These are phyloP conservation scores for Diphasiastrum complanatum DNA, from an alignment of 83 land plant species.

Conservation along the genomic window DNA sequence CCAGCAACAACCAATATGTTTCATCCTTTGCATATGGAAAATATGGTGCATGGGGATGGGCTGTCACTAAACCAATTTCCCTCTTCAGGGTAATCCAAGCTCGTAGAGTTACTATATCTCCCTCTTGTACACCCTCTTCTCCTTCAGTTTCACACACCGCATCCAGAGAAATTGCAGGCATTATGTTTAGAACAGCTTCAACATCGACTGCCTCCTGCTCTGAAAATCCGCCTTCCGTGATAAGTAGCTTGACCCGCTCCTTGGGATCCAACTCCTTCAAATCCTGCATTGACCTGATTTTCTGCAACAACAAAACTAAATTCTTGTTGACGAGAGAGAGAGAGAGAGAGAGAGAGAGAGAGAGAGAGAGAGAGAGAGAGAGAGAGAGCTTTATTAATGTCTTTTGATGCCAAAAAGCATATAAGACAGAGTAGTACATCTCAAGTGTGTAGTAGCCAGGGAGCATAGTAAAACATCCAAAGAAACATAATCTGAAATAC, in stretches of 20 bases:
- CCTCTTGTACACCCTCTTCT: slow-evolving; percentile 91
- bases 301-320: too few relatives aligned
- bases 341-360: too few relatives aligned
- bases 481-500: too few relatives aligned
- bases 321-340: too few relatives aligned
- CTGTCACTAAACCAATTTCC: slow-evolving; percentile 55
- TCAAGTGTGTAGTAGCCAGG: too few relatives aligned
- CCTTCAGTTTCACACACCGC: slow-evolving; percentile 90
- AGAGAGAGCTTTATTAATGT: too few relatives aligned
- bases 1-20: slow-evolving; percentile 77
- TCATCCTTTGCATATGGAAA: slow-evolving; percentile 84
- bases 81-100: slow-evolving; percentile 80
- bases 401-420: too few relatives aligned
- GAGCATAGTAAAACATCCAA: too few relatives aligned
- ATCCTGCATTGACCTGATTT: slow-evolving; percentile 70
- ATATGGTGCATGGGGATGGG: slow-evolving; percentile 76
- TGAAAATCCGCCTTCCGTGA: slow-evolving; percentile 57
- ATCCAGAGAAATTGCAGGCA: slow-evolving; percentile 64
- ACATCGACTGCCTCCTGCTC: slow-evolving; percentile 54
- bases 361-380: too few relatives aligned
- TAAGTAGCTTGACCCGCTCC: slow-evolving; percentile 67
- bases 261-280: slow-evolving; percentile 40
- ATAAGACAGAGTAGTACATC: too few relatives aligned
- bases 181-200: slow-evolving; percentile 72
- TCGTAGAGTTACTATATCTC: slow-evolving; percentile 75